Evolutionary conservation across 257 asterid genomes (phyloP), one percentile per base, ranked within the genome.

Genomic region (Dorcoceras hygrometricum): DNA sequence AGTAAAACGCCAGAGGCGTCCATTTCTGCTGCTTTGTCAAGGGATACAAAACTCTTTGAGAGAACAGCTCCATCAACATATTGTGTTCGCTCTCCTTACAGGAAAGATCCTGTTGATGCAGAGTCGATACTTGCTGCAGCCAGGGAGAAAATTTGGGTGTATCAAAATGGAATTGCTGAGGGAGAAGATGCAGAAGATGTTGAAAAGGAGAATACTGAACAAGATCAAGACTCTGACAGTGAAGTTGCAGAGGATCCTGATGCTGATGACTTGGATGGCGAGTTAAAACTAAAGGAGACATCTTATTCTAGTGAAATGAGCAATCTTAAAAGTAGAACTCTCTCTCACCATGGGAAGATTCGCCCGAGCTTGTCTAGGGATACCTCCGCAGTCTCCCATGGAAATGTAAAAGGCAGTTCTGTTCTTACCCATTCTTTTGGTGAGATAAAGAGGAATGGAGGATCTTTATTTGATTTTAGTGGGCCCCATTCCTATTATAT

Each of bases 1-100:
- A 92, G 98, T 75, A 92, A 87, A 75, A 89, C 98, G 10, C 98
- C 98, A 12, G 98, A 92, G 83, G 98, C 98, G 57, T 92, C 98
- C 50, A 89, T 92, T 65, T 84, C 98, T 68, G 98, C 92, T 76
- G 98, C 98, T 63, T 76, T 92, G 66, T 92, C 98, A 16, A 81
- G 98, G 81, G 98, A 92, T 73, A 81, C 95, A 56, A 85, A 82
- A 73, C 87, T 89, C 59, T 92, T 92, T n/a, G 96, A 92, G 82
- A 86, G 98, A 81, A 92, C 90, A 10, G 98, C 97, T 29, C 98
- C 97, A 65, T 92, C 97, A 25, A 92, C 98, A 20, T 92, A 92
- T 66, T 87, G 96, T 46, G 89, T 92, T 43, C 90, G 93, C 59
- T 72, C 90, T 19, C 93, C 97, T 60, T 86, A 81, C 32, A 82